Conservation (phyloP, 2,329 filamentous ascomycete genomes). For the Magnaporthiopsis poae region DNA sequence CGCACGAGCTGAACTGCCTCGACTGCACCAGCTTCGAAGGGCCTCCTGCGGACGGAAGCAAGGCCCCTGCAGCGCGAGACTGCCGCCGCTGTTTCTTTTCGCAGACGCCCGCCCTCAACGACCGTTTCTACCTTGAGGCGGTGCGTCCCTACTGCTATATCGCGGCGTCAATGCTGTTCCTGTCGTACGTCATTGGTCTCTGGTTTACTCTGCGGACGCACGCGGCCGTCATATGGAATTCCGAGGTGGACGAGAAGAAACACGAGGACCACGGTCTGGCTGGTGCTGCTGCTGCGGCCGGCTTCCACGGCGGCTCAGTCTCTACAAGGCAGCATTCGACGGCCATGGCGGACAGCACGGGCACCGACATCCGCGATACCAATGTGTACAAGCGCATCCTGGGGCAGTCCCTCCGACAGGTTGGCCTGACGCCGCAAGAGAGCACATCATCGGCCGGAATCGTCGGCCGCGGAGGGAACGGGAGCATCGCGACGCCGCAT, state of each 20-base stretch:
- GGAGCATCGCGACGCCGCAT: slow-evolving; percentile 48
- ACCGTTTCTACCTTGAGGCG: slow-evolving; percentile 81
- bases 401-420: slow-evolving; percentile 78
- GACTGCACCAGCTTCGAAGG: slow-evolving; percentile 41
- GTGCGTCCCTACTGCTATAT: slow-evolving; percentile 91
- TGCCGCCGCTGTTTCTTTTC: slow-evolving; percentile 92
- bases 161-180: slow-evolving; percentile 72
- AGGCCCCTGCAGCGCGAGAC: slow-evolving; percentile 47
- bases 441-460: slow-evolving; percentile 29
- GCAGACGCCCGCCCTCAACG: slow-evolving; percentile 71
- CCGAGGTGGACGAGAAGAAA: slow-evolving; percentile 68
- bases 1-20: slow-evolving; percentile 84
- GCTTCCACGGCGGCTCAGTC: neutral
- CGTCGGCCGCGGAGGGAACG: slow-evolving; percentile 28
- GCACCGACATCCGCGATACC: slow-evolving; percentile 70
- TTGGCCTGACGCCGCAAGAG: slow-evolving; percentile 54
- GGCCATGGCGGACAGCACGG: slow-evolving; percentile 34
- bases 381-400: slow-evolving; percentile 88
- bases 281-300: neutral
- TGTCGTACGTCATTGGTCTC: slow-evolving; percentile 86
- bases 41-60: slow-evolving; percentile 15
- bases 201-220: slow-evolving; percentile 95
- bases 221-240: slow-evolving; percentile 93
- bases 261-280: slow-evolving; percentile 36
- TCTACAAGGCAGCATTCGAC: slow-evolving; percentile 12